phyloP scores from a whole-genome alignment of 2,329 filamentous ascomycete genomes.

The Colletotrichum sp. region DNA sequence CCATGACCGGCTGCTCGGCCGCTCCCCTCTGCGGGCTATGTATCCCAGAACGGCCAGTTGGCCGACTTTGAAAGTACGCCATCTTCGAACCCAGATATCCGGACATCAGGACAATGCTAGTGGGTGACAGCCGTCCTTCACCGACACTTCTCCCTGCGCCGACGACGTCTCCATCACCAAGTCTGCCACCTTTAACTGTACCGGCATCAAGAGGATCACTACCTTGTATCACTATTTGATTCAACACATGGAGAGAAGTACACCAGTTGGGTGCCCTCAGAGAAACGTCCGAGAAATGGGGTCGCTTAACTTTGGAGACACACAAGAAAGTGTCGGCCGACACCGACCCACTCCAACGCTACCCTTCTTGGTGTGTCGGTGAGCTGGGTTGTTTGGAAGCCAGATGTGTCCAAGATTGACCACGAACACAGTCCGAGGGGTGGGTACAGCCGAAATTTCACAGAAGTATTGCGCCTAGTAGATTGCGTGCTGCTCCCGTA shows the following conservation, averaged over 20 bases:
- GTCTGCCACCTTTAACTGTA: neutral
- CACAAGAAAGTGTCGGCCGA: neutral
- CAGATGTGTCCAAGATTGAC: neutral
- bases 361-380: neutral
- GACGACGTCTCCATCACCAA: neutral
- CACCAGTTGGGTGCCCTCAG: neutral
- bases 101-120: too few species aligned
- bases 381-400: neutral
- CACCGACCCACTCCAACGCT: neutral
- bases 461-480: neutral
- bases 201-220: neutral
- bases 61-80: neutral
- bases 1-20: neutral
- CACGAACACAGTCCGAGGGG: neutral
- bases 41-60: neutral
- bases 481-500: neutral
- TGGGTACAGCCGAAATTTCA: neutral
- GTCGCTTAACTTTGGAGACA: neutral
- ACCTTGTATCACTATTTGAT: neutral
- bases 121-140: neutral
- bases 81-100: neutral
- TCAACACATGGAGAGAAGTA: neutral
- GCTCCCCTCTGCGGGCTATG: neutral
- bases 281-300: neutral
- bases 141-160: neutral